A percentile compares a stretch with the other conserved stretches of the same genome.
phyloP scores from a whole-genome alignment of 2,329 filamentous ascomycete species.

The Sarocladium strictum region DNA sequence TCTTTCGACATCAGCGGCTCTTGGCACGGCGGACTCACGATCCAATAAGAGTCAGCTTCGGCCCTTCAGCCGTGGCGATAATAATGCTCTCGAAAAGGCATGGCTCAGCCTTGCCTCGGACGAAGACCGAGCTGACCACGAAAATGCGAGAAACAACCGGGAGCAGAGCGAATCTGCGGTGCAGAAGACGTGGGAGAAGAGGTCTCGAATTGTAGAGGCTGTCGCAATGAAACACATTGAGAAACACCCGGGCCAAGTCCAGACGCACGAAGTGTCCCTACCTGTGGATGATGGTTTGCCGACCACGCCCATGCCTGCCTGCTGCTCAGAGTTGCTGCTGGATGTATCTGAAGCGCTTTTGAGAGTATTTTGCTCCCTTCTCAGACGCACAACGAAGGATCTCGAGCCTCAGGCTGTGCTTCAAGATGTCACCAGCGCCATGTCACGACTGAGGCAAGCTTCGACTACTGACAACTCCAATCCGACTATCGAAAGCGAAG shows the following conservation, averaged over 20 bases:
- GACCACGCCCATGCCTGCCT: slow-evolving; percentile 30
- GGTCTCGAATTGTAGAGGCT: slow-evolving; percentile 33
- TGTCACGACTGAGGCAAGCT: slow-evolving; percentile 11
- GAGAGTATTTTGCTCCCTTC: slow-evolving; percentile 43
- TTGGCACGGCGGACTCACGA: slow-evolving; percentile 43
- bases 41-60: slow-evolving; percentile 57
- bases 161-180: slow-evolving; percentile 19
- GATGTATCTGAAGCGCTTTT: slow-evolving; percentile 44
- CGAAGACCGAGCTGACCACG: slow-evolving; percentile 42
- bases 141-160: slow-evolving; percentile 20
- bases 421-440: slow-evolving; percentile 36
- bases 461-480: not conserved
- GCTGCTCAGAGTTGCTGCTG: slow-evolving; percentile 41
- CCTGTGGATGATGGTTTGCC: slow-evolving; percentile 22
- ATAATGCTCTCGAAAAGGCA: slow-evolving; percentile 69
- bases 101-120: slow-evolving; percentile 59
- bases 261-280: slow-evolving; percentile 23
- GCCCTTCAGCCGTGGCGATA: slow-evolving; percentile 75
- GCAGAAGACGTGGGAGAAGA: slow-evolving; percentile 27
- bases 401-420: slow-evolving; percentile 39
- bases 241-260: slow-evolving; percentile 36
- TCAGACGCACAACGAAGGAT: slow-evolving; percentile 31
- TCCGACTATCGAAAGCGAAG: not conserved
- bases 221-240: slow-evolving; percentile 41
- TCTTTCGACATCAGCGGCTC: slow-evolving; percentile 58